These are phyloP conservation scores for Hypoxylon sp. DNA, from an alignment of 2,329 filamentous ascomycete genomes.

Conservation along the genomic window DNA sequence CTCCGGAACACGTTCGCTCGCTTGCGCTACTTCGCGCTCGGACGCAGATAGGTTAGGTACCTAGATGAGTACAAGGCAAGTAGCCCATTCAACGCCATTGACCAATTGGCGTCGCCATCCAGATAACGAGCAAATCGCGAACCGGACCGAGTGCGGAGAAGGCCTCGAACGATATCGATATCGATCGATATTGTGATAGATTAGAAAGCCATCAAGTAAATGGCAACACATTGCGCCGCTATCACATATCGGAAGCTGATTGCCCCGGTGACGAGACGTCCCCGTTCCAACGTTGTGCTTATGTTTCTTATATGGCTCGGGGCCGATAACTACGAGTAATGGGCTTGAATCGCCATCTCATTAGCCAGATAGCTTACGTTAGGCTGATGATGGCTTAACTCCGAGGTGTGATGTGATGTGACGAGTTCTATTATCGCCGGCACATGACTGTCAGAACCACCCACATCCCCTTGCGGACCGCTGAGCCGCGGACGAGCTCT, in stretches of 20 bases:
- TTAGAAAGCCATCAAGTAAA: conserved; percentile 27
- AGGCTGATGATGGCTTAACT: conserved; percentile 29
- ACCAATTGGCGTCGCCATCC: conserved; percentile 28
- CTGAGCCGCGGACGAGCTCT: conserved; percentile 37
- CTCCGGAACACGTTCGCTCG: conserved; percentile 29
- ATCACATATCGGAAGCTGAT: conserved; percentile 39
- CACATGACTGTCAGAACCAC: conserved; percentile 40
- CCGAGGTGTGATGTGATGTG: conserved; percentile 45
- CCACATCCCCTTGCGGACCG: conserved; percentile 31
- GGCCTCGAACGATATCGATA: conserved; percentile 25
- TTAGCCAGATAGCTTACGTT: conserved; percentile 24
- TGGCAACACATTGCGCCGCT: conserved; percentile 41
- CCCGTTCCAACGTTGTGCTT: conserved; percentile 32
- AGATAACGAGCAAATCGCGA: conserved; percentile 20
- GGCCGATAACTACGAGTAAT: conserved; percentile 29
- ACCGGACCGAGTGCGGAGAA: conserved; percentile 18
- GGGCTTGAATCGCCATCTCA: conserved; percentile 18
- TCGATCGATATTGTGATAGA: conserved; percentile 29
- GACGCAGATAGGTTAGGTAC: conserved; percentile 16
- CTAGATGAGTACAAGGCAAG: conserved; percentile 12
- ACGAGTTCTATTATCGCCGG: conserved; percentile 29
- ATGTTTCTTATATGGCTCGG: conserved; percentile 37
- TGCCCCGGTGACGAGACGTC: conserved; percentile 22
- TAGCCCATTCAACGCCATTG: conserved; percentile 40
- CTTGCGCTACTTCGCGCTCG: conserved; percentile 17